Conservation (phyloP, 2,329 filamentous ascomycete genomes). For the Nigrospora sphaerica region DNA sequence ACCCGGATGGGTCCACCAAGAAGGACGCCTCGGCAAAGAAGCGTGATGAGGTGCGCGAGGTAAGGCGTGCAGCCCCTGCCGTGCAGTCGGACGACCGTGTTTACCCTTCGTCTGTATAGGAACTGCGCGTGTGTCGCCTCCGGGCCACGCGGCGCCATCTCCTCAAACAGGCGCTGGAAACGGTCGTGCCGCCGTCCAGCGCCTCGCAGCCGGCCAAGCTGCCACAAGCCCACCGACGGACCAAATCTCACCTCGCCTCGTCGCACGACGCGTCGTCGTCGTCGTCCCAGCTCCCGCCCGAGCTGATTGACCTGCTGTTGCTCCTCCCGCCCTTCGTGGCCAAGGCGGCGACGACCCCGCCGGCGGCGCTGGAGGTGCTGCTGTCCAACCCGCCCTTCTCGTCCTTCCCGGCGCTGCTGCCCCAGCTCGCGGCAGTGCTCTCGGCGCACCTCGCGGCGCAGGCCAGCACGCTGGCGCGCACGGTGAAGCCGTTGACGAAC, state of each 20-base stretch:
- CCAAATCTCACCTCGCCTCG: slow-evolving; percentile 14
- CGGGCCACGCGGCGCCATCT: slow-evolving; percentile 42
- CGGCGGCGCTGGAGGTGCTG: slow-evolving; percentile 32
- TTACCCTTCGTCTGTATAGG: slow-evolving; percentile 23
- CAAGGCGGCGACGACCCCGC: slow-evolving; percentile 22
- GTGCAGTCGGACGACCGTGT: background rate
- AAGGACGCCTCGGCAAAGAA: slow-evolving; percentile 42
- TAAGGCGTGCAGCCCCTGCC: slow-evolving; percentile 19
- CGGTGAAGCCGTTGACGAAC: slow-evolving; percentile 42
- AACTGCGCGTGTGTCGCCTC: slow-evolving; percentile 41
- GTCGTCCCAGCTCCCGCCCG: slow-evolving; percentile 27
- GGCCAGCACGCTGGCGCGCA: slow-evolving; percentile 40
- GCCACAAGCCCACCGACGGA: slow-evolving; percentile 8
- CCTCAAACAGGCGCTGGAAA: slow-evolving; percentile 41
- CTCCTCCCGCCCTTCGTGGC: slow-evolving; percentile 44
- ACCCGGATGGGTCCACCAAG: slow-evolving; percentile 51
- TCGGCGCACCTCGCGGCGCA: slow-evolving; percentile 41
- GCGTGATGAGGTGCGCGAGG: slow-evolving; percentile 40
- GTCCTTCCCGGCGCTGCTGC: slow-evolving; percentile 38
- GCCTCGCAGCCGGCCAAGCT: slow-evolving; percentile 9
- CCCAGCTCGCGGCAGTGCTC: slow-evolving; percentile 37
- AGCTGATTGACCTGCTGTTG: slow-evolving; percentile 46
- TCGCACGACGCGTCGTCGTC: slow-evolving; percentile 8
- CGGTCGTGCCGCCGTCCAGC: slow-evolving; percentile 23
- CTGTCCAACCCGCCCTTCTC: slow-evolving; percentile 43